Base-by-base conservation (phyloP, 1,284 basidiomycete species). In the Blastosporella zonata region DNA sequence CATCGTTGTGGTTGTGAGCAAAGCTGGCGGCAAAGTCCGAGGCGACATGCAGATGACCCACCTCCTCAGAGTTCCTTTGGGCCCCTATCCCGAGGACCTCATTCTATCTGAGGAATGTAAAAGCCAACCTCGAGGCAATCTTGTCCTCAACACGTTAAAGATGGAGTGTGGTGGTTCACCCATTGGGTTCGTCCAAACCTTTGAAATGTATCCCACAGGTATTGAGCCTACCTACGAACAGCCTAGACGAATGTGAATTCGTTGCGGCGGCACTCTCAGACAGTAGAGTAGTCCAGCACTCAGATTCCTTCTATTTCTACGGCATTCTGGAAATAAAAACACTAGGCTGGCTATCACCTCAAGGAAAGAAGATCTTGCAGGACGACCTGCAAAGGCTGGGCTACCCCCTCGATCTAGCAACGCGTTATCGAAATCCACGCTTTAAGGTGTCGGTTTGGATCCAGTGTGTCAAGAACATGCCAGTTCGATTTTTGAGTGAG, bases 311-410 rank as follows among this genome's bases (percentile, higher is more conserved):
- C 2, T 61, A 69, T 5, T 78, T 82, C 49, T 73, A 69, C 37
- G 81, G 79, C 1, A 56, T 71, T 6, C 62, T 82, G 1, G 67
- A 68, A 40, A 69, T 84, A 43, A 54, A 66, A 10, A 47, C 61
- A 2, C 64, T 76, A 0, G 54, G 61, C 0, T 79, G 77, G 71
- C 68, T 84, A 15, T 75, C 77, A 0, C 62, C 66, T 0, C 58
- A 59, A 44, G 81, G 77, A 2, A 44, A 55, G 18, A 55, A 64
- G 43, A 62, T 53, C 45, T 57, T 82, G 5, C 63, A 77, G 41
- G 33, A 46, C 5, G 77, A 78, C 44, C 58, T 82, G 13, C 9
- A 27, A 9, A 12, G 7, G 12, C 29, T 31, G 7, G n/a, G 12
- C 29, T 3, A 31, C 7, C 7, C 6, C 3, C 29, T 3, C 29